Evolutionary conservation across 805 yeast genomes (phyloP).

Genomic region (Candida palmyrensis): DNA sequence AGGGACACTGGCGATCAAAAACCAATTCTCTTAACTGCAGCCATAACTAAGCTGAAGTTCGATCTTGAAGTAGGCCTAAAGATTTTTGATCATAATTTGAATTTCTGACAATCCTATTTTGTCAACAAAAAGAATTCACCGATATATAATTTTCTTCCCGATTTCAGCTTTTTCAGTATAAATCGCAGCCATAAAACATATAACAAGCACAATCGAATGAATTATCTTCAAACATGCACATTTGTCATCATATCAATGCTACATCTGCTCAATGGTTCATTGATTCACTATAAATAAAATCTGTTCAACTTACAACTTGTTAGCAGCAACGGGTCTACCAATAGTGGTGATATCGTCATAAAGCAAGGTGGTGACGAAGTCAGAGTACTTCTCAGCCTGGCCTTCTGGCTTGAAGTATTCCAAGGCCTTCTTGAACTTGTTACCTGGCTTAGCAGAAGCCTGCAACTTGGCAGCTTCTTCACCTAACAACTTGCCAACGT

Average conservation of each 20-base stretch:
- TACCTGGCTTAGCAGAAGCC: slow-evolving; percentile 46
- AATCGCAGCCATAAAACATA: not conserved
- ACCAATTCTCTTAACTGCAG: too few relatives aligned
- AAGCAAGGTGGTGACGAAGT: slow-evolving; percentile 70
- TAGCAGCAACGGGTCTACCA: slow-evolving; percentile 38
- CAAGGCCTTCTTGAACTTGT: slow-evolving; percentile 66
- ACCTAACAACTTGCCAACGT: slow-evolving; percentile 51
- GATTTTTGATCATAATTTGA: too few relatives aligned
- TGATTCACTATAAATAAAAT: slow-evolving; percentile 1
- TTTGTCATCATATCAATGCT: too few relatives aligned
- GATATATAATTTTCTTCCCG: not conserved
- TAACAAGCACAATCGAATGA: too few relatives aligned
- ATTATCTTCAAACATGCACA: too few relatives aligned
- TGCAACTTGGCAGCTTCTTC: slow-evolving; percentile 56
- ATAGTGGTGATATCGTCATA: slow-evolving; percentile 66
- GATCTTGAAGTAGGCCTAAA: too few relatives aligned
- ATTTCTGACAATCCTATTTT: too few relatives aligned
- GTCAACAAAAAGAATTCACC: too few relatives aligned
- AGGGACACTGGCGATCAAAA: too few relatives aligned
- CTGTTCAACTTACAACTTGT: slow-evolving; percentile 29
- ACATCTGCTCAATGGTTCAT: not conserved
- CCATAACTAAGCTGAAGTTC: too few relatives aligned
- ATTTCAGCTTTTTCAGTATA: not conserved
- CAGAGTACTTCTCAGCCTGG: slow-evolving; percentile 66
- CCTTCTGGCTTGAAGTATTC: slow-evolving; percentile 69